These are phyloP conservation scores for Xylaria sp. DNA, from an alignment of 2,329 filamentous ascomycete genomes.

Conservation along the genomic window DNA sequence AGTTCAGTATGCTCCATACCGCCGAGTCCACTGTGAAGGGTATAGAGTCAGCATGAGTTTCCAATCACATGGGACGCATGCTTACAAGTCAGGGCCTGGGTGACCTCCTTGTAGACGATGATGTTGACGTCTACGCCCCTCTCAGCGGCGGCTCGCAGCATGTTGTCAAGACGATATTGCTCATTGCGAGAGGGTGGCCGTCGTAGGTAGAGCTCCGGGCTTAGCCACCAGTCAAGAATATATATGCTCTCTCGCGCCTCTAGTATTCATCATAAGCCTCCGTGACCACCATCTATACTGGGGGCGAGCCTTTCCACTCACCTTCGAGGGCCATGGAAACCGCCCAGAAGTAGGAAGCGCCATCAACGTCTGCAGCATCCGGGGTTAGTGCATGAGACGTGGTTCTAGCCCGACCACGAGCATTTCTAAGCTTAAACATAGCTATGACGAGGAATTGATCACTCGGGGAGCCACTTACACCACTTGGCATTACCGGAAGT, in stretches of 20 bases:
- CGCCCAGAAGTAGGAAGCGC: slow-evolving; percentile 83
- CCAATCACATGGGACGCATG: slow-evolving; percentile 38
- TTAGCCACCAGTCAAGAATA: slow-evolving; percentile 91
- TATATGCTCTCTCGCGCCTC: slow-evolving; percentile 78
- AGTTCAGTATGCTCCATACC: slow-evolving; percentile 36
- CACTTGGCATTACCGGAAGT: slow-evolving; percentile 80
- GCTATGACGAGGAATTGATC: not conserved
- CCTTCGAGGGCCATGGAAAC: slow-evolving; percentile 78
- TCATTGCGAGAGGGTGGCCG: slow-evolving; percentile 82
- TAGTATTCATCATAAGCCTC: slow-evolving; percentile 36
- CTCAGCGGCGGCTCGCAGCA: slow-evolving; percentile 82
- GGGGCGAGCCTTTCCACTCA: slow-evolving; percentile 37
- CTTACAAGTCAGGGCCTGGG: slow-evolving; percentile 79
- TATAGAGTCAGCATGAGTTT: slow-evolving; percentile 22
- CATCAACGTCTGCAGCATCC: slow-evolving; percentile 66
- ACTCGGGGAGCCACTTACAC: slow-evolving; percentile 49
- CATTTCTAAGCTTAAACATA: not conserved
- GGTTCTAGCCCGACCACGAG: not conserved
- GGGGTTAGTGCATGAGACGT: not conserved
- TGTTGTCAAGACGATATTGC: slow-evolving; percentile 80
- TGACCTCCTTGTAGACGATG: slow-evolving; percentile 92
- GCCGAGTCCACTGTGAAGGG: slow-evolving; percentile 46
- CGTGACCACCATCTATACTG: not conserved
- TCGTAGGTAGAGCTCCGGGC: slow-evolving; percentile 84
- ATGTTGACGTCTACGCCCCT: slow-evolving; percentile 83